Base-by-base conservation (phyloP, 257 asterid genomes). In the Ilex asprella region DNA sequence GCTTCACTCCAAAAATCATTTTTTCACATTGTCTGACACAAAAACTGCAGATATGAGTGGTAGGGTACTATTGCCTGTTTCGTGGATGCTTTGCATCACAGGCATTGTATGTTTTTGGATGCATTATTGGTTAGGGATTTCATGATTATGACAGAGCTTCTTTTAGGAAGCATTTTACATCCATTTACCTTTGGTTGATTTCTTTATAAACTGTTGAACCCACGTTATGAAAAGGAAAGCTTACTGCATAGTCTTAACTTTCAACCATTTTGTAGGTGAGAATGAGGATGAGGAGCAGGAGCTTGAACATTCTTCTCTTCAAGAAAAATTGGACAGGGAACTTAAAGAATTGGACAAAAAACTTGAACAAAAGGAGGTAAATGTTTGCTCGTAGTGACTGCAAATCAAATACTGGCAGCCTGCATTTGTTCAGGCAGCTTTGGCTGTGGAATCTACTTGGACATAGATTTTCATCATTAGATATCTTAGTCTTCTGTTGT, bases 321-420 rank as follows among this genome's bases (percentile, higher is more conserved):
- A 93, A 79, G 95, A 93, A 75, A 76, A 74, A 68, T 56, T 93
- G 75, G 99, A 93, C 64, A 67, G 51, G 72, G 99, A 93, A 80
- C 87, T 93, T 58, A 83, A 87, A 75, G 99, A 93, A 70, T 67
- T 93, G 78, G 96, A 93, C 82, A 72, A 85, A 75, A 85, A 65
- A 68, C 96, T 93, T 73, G 96, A 82, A 74, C 82, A 89, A 68
- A 93, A 93, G 73, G 96, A 93, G 96, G 99, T 93, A 84, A 43
- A 4, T 35, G 11, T 29, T 53, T 53, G 54, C 54, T 49, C 16
- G 13, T 44, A 44, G 11, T 12, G 13, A 44, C 13, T 44, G 50
- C 11, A 44, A 44, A 7, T 44, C 13, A 44, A 44, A 44, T 44
- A 7, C 0, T 44, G 50, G 50, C 50, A 7, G 50, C 13, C 54